Percentiles rank a stretch among this genome's conserved stretches.
These are phyloP conservation scores for Eimeria praecox DNA, from an alignment of 169 alveolate species.

Conservation along the genomic window DNA sequence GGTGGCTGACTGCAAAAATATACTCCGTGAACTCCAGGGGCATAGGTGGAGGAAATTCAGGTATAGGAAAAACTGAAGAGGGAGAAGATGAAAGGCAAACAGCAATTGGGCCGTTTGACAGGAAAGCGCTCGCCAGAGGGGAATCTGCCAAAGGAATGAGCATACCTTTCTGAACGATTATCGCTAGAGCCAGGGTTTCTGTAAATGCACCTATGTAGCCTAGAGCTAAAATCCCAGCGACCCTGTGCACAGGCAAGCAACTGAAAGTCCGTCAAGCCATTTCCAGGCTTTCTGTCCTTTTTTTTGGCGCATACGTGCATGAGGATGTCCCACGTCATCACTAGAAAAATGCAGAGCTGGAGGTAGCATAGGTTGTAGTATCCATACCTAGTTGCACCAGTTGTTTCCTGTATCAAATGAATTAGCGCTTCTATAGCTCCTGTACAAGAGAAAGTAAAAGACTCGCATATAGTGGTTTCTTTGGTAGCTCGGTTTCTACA, in stretches of 20 bases:
- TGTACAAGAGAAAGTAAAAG: neutral
- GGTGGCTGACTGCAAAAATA: neutral
- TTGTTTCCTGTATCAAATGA: slow-evolving; percentile 94
- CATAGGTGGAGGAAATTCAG: neutral
- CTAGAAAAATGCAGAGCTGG: neutral
- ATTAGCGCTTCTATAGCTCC: slow-evolving; percentile 97
- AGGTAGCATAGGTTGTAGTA: neutral
- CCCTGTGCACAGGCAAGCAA: slow-evolving; percentile 81
- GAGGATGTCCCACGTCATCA: neutral
- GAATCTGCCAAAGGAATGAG: neutral
- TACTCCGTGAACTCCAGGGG: neutral
- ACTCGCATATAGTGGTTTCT: neutral
- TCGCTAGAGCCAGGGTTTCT: slow-evolving; percentile 96
- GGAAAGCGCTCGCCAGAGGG: no score
- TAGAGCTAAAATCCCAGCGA: slow-evolving; percentile 96
- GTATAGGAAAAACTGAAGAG: neutral
- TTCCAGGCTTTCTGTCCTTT: neutral
- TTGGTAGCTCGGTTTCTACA: no score
- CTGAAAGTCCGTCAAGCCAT: neutral
- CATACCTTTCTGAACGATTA: slow-evolving; percentile 91
- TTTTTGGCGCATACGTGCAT: no score
- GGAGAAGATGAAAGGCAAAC: neutral
- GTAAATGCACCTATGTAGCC: slow-evolving; percentile 96
- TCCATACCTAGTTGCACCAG: slow-evolving; percentile 91
- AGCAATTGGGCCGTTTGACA: neutral